Evolutionary conservation across 805 yeast species (phyloP), one percentile per base, ranked within the genome.

Genomic region (Myxozyma lipomycoides): DNA sequence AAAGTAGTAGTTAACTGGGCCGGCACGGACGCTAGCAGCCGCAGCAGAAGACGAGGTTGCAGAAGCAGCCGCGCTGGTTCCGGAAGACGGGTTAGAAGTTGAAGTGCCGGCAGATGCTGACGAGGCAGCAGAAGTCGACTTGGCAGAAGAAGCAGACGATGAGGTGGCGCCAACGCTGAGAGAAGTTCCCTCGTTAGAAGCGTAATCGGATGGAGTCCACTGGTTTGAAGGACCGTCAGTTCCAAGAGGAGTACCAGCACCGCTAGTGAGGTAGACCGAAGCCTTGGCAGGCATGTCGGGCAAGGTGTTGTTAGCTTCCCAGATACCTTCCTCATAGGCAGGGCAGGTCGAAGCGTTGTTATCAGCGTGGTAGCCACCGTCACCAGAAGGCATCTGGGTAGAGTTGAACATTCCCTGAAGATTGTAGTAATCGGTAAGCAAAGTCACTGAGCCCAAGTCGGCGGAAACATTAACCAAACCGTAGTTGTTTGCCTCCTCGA

Each of bases 401-500:
- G 73, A 64, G 52, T 74, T 67, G 59, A 78, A 81, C 67, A 83
- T 79, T 3, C 62, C 54, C 70, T 85, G 75, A 61, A 84, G 74
- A 64, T 81, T 82, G 56, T 66, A 61, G 65, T 64, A 90, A 70
- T 90, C 97, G 0, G 70, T 58, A 49, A 74, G 69, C 24, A 39
- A 28, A 17, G 54, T 45, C 23, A 78, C 70, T 40, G 85, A 81
- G 18, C 73, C 62, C 7, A 78, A 73, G 45, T 73, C 74, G 48
- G 64, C 64, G 28, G 71, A 69, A 47, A 88, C 72, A 46, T 76
- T 62, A 36, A 90, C 97, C 55, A 90, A 76, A 19, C 97, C 97
- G 63, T 86, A 90, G 62, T 86, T 67, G 59, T 82, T 79, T 12
- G 72, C 77, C 69, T 88, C 96, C 64, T 85, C 78, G 15, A 86